A percentile compares a stretch with the other conserved stretches of the same genome.
These are phyloP conservation scores for Cyphellophora attinorum DNA, from an alignment of 2,329 filamentous ascomycete genomes.

Conservation along the genomic window DNA sequence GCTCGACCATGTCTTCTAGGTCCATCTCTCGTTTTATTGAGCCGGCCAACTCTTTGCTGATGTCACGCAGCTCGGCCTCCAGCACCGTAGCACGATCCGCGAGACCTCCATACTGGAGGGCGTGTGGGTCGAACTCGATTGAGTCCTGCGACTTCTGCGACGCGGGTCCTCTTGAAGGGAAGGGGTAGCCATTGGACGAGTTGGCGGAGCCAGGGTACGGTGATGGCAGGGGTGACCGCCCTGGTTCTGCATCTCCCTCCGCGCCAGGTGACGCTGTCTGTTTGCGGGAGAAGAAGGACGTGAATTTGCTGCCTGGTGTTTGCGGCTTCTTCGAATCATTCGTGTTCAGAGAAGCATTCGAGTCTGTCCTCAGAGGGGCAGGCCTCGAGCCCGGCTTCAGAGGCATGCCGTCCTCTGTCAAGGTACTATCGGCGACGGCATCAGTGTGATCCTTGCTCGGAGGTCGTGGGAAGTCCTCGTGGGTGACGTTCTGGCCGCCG, in stretches of 20 bases:
- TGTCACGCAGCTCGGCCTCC: constrained; percentile 87
- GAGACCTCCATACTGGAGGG: constrained; percentile 35
- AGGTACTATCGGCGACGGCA: neutral
- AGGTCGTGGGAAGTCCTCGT: constrained; percentile 5
- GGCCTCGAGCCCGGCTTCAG: constrained; percentile 32
- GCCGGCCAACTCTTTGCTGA: constrained; percentile 82
- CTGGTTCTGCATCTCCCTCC: constrained; percentile 54
- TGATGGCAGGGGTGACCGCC: constrained; percentile 51
- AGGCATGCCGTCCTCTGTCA: constrained; percentile 28
- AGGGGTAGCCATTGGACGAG: constrained; percentile 17
- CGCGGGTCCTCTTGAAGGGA: constrained; percentile 21
- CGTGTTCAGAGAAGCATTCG: constrained; percentile 26
- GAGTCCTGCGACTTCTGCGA: constrained; percentile 28
- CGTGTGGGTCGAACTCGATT: constrained; percentile 33
- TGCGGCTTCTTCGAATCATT: constrained; percentile 33
- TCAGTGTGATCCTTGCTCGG: neutral
- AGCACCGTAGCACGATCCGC: constrained; percentile 67
- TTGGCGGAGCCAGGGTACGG: constrained; percentile 32
- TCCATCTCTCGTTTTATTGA: constrained; percentile 96
- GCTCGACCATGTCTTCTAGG: constrained; percentile 84
- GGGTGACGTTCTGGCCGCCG: constrained; percentile 1
- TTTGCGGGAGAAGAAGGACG: constrained; percentile 60
- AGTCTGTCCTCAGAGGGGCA: constrained; percentile 34
- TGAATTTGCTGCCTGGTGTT: constrained; percentile 48
- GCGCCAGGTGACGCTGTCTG: constrained; percentile 44